phyloP scores from a whole-genome alignment of 129 eudicot genomes.

The Flaveria trinervia region DNA sequence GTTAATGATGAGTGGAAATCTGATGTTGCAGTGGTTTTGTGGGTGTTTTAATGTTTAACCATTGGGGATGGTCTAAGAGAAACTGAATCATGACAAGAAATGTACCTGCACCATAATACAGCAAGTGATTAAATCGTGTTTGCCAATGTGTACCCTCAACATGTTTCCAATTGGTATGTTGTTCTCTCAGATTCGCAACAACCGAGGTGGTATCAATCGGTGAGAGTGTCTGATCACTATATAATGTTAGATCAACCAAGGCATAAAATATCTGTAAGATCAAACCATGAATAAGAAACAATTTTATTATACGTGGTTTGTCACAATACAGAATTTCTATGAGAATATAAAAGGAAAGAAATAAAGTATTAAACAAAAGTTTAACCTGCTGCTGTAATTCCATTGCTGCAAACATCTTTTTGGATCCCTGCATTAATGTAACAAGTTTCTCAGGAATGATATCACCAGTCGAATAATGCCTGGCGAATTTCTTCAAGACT shows the following conservation, averaged over 20 bases:
- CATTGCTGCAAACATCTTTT: constrained; percentile 84
- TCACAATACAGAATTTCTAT: background rate
- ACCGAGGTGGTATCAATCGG: constrained; percentile 56
- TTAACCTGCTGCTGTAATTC: constrained; percentile 93
- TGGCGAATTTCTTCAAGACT: constrained; percentile 74
- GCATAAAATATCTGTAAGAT: constrained; percentile 67
- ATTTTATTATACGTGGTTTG: constrained; percentile 4
- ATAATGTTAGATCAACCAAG: constrained; percentile 68
- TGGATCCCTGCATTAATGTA: constrained; percentile 64
- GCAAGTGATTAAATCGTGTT: constrained; percentile 84
- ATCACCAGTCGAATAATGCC: constrained; percentile 81
- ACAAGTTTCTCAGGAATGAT: constrained; percentile 83
- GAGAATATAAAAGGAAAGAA: constrained; percentile 4
- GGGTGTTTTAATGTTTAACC: no score
- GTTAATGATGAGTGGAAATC: no score
- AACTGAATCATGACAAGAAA: background rate
- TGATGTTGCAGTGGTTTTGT: no score
- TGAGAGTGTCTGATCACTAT: constrained; percentile 46
- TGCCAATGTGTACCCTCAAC: constrained; percentile 93
- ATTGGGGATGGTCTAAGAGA: background rate
- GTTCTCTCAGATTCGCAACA: constrained; percentile 62
- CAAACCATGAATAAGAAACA: background rate
- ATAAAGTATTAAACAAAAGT: background rate
- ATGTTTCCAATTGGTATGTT: constrained; percentile 69
- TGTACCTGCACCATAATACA: constrained; percentile 91